Conservation (phyloP, 2,329 filamentous ascomycete species). For the Elsinoe necatrix region DNA sequence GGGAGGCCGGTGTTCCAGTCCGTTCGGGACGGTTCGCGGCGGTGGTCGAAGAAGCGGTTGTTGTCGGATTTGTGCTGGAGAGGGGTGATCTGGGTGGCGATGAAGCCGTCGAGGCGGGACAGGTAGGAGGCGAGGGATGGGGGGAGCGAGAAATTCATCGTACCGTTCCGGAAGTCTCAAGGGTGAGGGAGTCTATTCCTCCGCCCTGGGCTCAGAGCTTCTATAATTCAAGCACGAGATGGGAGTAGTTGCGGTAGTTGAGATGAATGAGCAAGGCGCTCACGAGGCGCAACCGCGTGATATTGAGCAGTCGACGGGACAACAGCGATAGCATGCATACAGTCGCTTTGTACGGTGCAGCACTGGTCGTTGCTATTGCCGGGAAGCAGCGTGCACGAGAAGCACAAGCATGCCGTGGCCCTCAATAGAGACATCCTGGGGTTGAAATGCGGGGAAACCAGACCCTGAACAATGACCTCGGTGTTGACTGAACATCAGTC, state of each 20-base stretch:
- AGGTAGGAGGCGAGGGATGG: slow-evolving; percentile 42
- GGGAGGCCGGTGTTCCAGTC: slow-evolving; percentile 54
- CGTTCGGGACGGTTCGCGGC: slow-evolving; percentile 53
- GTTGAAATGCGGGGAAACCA: neutral
- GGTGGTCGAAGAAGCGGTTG: slow-evolving; percentile 57
- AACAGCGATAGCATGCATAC: too few relatives aligned
- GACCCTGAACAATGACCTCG: neutral
- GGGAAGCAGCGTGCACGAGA: too few relatives aligned
- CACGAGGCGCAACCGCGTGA: too few relatives aligned
- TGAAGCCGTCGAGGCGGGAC: slow-evolving; percentile 48
- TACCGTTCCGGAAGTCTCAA: neutral
- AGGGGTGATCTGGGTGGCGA: slow-evolving; percentile 45
- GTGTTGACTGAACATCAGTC: neutral
- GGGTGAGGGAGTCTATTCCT: too few relatives aligned
- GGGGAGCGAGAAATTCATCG: slow-evolving; percentile 51
- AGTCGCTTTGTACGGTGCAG: too few relatives aligned
- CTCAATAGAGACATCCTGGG: neutral
- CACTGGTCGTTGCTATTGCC: too few relatives aligned
- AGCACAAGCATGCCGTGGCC: too few relatives aligned
- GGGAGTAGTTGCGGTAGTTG: too few relatives aligned
- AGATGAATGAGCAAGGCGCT: too few relatives aligned
- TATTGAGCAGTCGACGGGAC: too few relatives aligned
- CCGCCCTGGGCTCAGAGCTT: too few relatives aligned
- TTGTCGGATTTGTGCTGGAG: slow-evolving; percentile 51
- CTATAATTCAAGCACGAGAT: too few relatives aligned